Base-by-base conservation (phyloP, 176 grass and related monocot genomes). In the Poa pratensis region DNA sequence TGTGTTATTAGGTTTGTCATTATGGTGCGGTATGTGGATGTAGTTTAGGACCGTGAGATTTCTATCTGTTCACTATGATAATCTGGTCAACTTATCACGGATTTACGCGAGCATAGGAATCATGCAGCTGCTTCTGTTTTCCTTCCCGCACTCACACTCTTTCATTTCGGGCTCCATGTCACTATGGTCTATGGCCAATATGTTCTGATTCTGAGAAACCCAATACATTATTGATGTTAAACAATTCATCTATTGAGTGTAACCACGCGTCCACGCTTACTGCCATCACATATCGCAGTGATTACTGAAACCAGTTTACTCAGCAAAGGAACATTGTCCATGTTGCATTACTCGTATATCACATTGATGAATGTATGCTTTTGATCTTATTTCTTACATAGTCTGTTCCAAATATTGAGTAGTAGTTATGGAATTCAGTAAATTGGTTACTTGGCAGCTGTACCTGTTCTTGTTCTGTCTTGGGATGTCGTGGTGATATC, bases 381-480 rank as follows among this genome's bases (percentile, higher is more conserved):
- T 75, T 39, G 22, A 6, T 78, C 11, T 77, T 72, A 18, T 11
- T 22, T 90, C 7, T 49, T 27, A 19, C 42, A 40, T 86, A 48
- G 13, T 35, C 45, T 58, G 16, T 78, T 9, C 14, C 1, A 30
- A 15, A 1, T 46, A 11, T 54, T 54, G 15, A 49, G 40, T 8
- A 5, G 3, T 46, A 17, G 19, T 30, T 35, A 8, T 72, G 0
- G 12, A 22, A 10, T 75, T 75, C 52, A 65, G 37, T 84, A 55
- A 27, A 48, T 37, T 26, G 0, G 18, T 64, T 82, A 18, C 18
- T 62, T 37, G 14, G 35, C 9, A 5, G 11, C 17, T 74, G 28
- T 22, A 75, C 3, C 8, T 20, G 10, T 66, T 11, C 9, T 57
- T 30, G 9, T 72, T 73, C 62, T 83, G 11, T 54, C 15, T 46